Conservation (phyloP, 2,329 filamentous ascomycete species). For the Beauveria caledonica region DNA sequence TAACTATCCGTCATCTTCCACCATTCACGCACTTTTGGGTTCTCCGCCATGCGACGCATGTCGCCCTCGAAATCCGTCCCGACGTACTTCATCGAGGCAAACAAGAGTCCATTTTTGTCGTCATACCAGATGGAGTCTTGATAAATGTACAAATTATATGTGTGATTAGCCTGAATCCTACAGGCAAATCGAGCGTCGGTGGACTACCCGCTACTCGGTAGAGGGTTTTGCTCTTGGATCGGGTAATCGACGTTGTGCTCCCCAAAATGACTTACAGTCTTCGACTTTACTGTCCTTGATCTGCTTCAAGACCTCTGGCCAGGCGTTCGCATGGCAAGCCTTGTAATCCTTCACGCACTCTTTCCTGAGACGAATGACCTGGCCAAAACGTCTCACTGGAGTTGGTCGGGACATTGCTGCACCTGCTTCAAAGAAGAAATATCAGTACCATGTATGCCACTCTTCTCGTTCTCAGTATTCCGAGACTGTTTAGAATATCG, state of each 20-base stretch:
- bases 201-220: neutral
- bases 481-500: too few relatives aligned
- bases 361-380: slow-evolving; percentile 65
- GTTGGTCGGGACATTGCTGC: slow-evolving; percentile 23
- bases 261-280: slow-evolving; percentile 48
- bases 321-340: slow-evolving; percentile 62
- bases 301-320: slow-evolving; percentile 69
- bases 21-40: slow-evolving; percentile 68
- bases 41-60: slow-evolving; percentile 67
- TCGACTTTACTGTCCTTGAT: slow-evolving; percentile 67
- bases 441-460: neutral
- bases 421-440: neutral
- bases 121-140: slow-evolving; percentile 68
- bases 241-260: neutral
- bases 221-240: neutral
- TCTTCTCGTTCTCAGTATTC: too few relatives aligned
- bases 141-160: neutral
- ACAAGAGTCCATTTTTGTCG: slow-evolving; percentile 53
- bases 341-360: slow-evolving; percentile 63
- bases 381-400: slow-evolving; percentile 52
- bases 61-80: slow-evolving; percentile 64
- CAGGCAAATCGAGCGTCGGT: neutral
- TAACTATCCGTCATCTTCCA: slow-evolving; percentile 73
- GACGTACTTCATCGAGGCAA: slow-evolving; percentile 72
- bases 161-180: neutral